Base-by-base conservation (phyloP, 768 basidiomycete genomes). In the Russula abietina region DNA sequence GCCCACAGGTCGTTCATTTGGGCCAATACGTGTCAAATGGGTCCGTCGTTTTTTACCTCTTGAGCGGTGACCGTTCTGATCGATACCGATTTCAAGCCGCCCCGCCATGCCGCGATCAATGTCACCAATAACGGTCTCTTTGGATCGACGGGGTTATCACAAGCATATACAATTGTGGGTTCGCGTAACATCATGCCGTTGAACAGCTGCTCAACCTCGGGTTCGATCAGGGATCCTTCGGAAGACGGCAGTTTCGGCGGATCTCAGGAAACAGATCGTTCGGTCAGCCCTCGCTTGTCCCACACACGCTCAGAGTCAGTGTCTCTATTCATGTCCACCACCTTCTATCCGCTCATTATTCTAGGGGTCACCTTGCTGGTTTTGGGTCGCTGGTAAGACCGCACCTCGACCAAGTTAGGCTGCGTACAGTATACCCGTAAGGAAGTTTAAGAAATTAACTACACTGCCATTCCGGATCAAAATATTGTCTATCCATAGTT, bases 1-100 rank as follows among this genome's bases (percentile, higher is more conserved):
- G 59, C 55, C 65, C 67, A 12, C 62, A 66, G 36, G 55, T 68
- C 36, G 65, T 68, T 54, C 67, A 68, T 46, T 43, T 68, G 41
- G 65, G 67, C 16, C 65, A 65, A 41, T 63, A 28, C 24, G 28
- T 55, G 19, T 33, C 65, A 19, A 17, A 30, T n/a, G 58, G 60
- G 67, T 67, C 3, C 30, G 66, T 22, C 16, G 16, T 43, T 56
- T 54, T 56, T 55, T 26, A 11, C 38, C 24, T 36, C 36, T 6
- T 53, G 9, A 4, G 19, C 9, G 12, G 19, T n/a, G 36, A 24
- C 26, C 8, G 43, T 16, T 19, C 58, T 57, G 53, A 54, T 57
- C 28, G 49, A 45, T 51, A 50, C 19, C 28, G n/a, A 22, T 57
- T 54, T 51, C 30, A 33, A 60, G 22, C 57, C 52, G 52, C 26